Percentiles rank a stretch among this genome's conserved stretches.
Evolutionary conservation across 495 filamentous ascomycete species (phyloP).

Genomic region (Penicillium desertorum): DNA sequence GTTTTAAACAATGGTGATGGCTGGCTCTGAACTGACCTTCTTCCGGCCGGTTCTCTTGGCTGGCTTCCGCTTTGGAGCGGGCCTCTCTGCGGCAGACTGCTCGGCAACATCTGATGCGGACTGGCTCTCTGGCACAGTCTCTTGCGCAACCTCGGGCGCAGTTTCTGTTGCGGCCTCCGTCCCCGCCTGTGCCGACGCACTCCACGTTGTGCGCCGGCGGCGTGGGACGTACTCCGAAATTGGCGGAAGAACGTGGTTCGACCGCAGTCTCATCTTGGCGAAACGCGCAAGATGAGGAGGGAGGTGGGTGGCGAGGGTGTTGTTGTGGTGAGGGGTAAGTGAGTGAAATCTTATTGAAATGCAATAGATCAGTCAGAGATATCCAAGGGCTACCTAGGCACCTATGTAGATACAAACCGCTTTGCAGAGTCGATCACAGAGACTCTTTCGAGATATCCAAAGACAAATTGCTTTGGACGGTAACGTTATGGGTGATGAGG

Average conservation of each 20-base stretch:
- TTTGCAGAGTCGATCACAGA: constrained; percentile 1
- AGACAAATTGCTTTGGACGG: neutral
- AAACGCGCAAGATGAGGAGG: constrained; percentile 1
- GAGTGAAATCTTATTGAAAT: neutral
- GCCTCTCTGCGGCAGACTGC: constrained; percentile 6
- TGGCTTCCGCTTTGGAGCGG: constrained; percentile 1
- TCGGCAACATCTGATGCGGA: constrained; percentile 10
- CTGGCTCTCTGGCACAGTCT: neutral
- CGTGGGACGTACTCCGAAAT: constrained; percentile 8
- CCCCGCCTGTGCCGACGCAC: constrained; percentile 22
- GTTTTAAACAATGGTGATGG: neutral
- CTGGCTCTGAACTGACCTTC: neutral
- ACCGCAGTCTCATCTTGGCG: constrained; percentile 14
- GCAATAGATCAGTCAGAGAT: neutral
- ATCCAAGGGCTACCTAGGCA: neutral
- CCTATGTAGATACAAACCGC: neutral
- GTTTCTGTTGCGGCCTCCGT: neutral
- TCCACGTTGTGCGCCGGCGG: constrained; percentile 25
- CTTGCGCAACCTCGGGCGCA: too few relatives aligned
- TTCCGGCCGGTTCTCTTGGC: constrained; percentile 1
- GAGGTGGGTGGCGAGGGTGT: neutral
- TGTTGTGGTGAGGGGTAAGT: neutral
- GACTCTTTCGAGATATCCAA: neutral
- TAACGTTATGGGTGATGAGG: neutral
- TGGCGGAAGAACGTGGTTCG: constrained; percentile 4